Evolutionary conservation across 2,329 filamentous ascomycete genomes (phyloP).

Genomic region (Zymoseptoria brevis): DNA sequence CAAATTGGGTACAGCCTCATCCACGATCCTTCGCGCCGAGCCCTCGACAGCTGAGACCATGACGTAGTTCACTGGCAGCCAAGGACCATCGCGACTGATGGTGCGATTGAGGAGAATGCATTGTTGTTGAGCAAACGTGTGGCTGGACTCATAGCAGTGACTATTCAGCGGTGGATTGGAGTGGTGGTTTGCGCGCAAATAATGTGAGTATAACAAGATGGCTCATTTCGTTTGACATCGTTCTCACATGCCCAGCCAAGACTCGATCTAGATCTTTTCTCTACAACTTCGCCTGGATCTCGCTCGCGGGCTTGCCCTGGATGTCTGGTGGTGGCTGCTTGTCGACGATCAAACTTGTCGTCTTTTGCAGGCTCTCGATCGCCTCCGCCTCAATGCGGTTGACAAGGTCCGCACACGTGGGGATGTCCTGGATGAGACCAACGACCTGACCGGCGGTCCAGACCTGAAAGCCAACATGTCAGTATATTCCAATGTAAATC

Average conservation of each 20-base stretch:
- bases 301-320: slow-evolving; percentile 22
- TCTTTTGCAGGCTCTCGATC: slow-evolving; percentile 34
- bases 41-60: neutral
- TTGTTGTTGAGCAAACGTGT: too few relatives aligned
- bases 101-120: too few relatives aligned
- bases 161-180: too few relatives aligned
- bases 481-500: neutral
- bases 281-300: slow-evolving; percentile 19
- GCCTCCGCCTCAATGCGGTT: slow-evolving; percentile 41
- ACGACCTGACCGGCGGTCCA: slow-evolving; percentile 98
- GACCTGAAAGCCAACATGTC: slow-evolving; percentile 48
- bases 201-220: too few relatives aligned
- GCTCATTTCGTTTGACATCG: too few relatives aligned
- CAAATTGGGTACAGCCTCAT: neutral
- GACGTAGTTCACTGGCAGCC: neutral
- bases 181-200: too few relatives aligned
- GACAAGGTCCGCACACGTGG: slow-evolving; percentile 40
- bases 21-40: neutral
- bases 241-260: neutral
- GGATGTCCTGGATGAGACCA: slow-evolving; percentile 46
- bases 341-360: slow-evolving; percentile 33
- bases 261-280: neutral
- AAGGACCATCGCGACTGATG: too few relatives aligned
- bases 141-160: too few relatives aligned
- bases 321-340: slow-evolving; percentile 28